Conservation (phyloP, 306 rosid species). For the Prunus davidiana region DNA sequence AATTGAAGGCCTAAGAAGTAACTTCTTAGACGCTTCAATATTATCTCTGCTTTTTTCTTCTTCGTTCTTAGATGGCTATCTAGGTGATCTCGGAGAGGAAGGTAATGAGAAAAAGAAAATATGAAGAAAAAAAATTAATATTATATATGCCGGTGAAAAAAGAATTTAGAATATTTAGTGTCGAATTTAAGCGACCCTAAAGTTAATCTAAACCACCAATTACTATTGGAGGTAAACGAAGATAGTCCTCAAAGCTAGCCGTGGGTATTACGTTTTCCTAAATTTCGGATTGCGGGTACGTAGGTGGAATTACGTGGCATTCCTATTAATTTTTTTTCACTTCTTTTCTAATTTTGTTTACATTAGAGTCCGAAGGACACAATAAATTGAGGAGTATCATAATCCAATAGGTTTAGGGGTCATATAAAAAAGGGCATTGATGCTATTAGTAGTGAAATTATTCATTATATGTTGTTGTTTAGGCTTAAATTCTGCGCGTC, state of each 20-base stretch:
- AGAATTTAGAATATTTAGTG: background rate
- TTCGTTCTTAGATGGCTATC: background rate
- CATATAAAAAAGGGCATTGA: too few relatives aligned
- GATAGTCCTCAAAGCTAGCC: background rate
- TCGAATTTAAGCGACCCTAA: background rate
- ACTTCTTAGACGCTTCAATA: background rate
- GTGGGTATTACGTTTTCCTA: background rate
- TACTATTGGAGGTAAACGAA: background rate
- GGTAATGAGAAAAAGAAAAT: background rate
- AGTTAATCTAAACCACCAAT: constrained; percentile 8
- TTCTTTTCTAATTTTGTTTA: background rate
- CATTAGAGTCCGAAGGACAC: background rate
- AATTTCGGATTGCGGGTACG: background rate
- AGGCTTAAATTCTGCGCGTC: rapidly evolving
- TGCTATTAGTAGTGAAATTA: too few relatives aligned
- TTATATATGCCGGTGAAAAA: background rate
- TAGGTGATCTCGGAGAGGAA: background rate
- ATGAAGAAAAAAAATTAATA: too few relatives aligned
- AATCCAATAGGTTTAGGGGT: background rate
- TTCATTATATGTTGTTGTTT: too few relatives aligned
- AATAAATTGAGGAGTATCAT: background rate
- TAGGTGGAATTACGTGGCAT: background rate
- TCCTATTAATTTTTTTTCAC: background rate
- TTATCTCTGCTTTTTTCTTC: background rate
- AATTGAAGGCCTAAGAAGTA: background rate